Base-by-base conservation (phyloP, 352 stramenopile genomes). In the Phytophthora foliorum region DNA sequence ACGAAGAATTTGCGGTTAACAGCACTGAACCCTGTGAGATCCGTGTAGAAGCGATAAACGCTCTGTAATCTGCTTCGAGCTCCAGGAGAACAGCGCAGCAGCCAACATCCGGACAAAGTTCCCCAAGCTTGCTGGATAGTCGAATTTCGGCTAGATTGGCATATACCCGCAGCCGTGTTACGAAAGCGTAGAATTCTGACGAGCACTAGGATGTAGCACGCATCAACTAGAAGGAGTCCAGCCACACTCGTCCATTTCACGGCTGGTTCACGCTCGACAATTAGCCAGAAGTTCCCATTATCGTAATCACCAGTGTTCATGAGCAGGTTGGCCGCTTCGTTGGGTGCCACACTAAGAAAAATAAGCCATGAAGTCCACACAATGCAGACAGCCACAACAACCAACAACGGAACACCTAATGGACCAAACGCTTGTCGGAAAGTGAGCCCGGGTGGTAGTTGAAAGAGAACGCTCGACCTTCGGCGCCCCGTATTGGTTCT, bases 211-310 rank as follows among this genome's bases (percentile, higher is more conserved):
- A 67, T 1, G 31, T 74, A 72, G 1, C 52, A 62, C 3, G 38
- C 6, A 16, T 34, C 24, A 0, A 81, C 61, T 1, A 66, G n/a
- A 2, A 65, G 19, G 2, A 80, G 32, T 2, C 63, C 65, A 5
- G 42, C 6, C 1, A 39, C 46, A 22, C 65, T 68, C 3, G 58
- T 4, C 53, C 56, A 67, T 25, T 69, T 69, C 0, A 73, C 19
- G 5, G 14, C 6, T 0, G 53, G 24, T 0, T 25, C 2, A 2
- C 46, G 32, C 6, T 79, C 72, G 11, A 67, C 17, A 22, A 78
- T 78, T 10, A 80, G 67, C 67, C 77, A 82, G 25, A 85, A 82
- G 5, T 56, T 53, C 2, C 71, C 74, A 13, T 82, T 70, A 27
- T 82, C 72, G 13, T 70, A 81, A 22, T 75, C 58, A 0, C 38